Percentiles rank a stretch among this genome's conserved stretches.
Evolutionary conservation across 345 rosid species (phyloP).

Genomic region (Eucalyptus brandiana): DNA sequence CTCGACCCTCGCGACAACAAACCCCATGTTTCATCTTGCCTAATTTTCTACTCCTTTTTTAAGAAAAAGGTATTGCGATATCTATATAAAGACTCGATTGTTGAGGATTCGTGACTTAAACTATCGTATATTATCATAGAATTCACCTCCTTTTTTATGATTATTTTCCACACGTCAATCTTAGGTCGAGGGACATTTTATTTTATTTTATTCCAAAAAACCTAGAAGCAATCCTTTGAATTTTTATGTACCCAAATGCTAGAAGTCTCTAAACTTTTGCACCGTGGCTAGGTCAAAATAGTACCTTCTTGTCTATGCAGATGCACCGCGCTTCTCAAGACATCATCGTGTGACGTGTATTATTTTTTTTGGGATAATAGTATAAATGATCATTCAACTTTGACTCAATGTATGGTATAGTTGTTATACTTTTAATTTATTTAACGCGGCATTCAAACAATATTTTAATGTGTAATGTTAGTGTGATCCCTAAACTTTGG

Average conservation of each 20-base stretch:
- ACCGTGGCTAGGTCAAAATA: background rate
- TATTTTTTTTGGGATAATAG: background rate
- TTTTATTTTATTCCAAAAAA: background rate
- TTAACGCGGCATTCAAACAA: accelerated
- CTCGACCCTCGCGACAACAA: background rate
- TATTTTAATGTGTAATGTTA: no score
- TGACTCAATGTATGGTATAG: no score
- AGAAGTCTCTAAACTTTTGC: background rate
- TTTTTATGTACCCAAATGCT: background rate
- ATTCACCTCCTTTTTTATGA: background rate
- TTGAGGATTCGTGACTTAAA: background rate
- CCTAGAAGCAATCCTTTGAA: background rate
- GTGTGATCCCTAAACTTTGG: accelerated
- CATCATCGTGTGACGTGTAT: accelerated
- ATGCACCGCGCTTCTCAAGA: background rate
- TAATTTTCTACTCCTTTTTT: background rate
- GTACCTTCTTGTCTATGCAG: background rate
- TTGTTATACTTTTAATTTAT: no score
- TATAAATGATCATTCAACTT: background rate
- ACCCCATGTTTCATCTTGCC: background rate
- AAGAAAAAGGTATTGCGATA: background rate
- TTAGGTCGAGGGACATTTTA: background rate
- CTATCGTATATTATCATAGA: background rate
- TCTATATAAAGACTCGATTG: background rate
- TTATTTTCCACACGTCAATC: background rate